Evolutionary conservation across 2,329 filamentous ascomycete genomes (phyloP).

Genomic region (Fusarium marasasianum): DNA sequence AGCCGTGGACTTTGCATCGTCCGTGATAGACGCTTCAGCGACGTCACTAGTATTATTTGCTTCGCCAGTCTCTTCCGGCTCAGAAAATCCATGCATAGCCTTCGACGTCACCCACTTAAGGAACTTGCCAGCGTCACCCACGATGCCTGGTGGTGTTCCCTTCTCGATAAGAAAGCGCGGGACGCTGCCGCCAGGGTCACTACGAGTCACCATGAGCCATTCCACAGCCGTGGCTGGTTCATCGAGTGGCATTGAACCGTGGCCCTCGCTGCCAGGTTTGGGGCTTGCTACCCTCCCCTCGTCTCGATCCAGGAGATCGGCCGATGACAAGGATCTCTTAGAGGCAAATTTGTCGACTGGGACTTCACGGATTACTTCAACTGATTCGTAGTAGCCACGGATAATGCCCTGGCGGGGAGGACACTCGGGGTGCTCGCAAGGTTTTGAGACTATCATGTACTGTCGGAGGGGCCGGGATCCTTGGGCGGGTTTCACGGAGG

Average conservation of each 20-base stretch:
- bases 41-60: neutral
- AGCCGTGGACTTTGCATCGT: conserved; percentile 1
- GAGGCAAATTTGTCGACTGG: conserved; percentile 59
- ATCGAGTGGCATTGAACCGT: conserved; percentile 30
- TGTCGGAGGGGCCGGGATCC: conserved; percentile 64
- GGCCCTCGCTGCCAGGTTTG: conserved; percentile 19
- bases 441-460: conserved; percentile 89
- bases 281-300: conserved; percentile 39
- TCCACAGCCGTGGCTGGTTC: conserved; percentile 67
- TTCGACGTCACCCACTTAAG: conserved; percentile 73
- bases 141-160: conserved; percentile 83
- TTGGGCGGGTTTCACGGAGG: conserved; percentile 50
- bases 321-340: conserved; percentile 48
- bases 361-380: conserved; percentile 90
- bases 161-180: conserved; percentile 92
- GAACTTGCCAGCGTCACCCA: conserved; percentile 82
- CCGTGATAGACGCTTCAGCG: neutral
- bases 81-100: conserved; percentile 48
- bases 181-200: conserved; percentile 88
- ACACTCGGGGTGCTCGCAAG: conserved; percentile 79
- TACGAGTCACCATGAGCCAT: conserved; percentile 93
- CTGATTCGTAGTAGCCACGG: conserved; percentile 87
- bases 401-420: conserved; percentile 78
- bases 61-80: conserved; percentile 19
- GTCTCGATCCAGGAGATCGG: conserved; percentile 42